Conservation (phyloP, 78 protist species). For the Chrysochromulina tobinii region DNA sequence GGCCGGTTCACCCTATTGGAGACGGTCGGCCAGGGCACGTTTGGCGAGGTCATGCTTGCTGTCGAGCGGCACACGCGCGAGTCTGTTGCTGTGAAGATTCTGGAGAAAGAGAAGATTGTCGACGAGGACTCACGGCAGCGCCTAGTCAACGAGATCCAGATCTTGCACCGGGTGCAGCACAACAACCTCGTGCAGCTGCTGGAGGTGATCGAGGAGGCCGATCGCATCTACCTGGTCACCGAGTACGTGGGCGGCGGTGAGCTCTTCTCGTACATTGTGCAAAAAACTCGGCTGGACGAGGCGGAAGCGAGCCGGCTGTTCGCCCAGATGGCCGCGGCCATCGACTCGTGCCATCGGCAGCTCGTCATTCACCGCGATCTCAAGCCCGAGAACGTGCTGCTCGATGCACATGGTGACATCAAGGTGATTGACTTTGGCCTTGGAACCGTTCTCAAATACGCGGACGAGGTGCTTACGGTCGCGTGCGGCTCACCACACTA, state of each 20-base stretch:
- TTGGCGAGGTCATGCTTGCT: constrained; percentile 74
- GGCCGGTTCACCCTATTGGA: constrained; percentile 39
- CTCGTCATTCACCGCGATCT: constrained; percentile 1
- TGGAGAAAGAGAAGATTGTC: constrained; percentile 80
- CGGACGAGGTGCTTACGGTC: constrained; percentile 90
- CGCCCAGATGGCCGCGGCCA: constrained; percentile 9
- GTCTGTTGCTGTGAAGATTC: constrained; percentile 91
- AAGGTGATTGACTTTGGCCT: constrained; percentile 95
- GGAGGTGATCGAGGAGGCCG: constrained; percentile 87
- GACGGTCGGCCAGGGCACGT: constrained; percentile 75
- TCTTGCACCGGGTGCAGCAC: constrained; percentile 89
- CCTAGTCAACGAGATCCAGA: constrained; percentile 87
- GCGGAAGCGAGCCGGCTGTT: neutral
- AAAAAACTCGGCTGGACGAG: constrained; percentile 57
- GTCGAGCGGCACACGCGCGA: constrained; percentile 67
- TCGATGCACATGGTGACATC: neutral
- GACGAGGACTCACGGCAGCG: constrained; percentile 79
- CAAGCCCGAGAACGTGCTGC: constrained; percentile 23
- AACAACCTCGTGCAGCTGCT: constrained; percentile 89
- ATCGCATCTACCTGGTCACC: constrained; percentile 91
- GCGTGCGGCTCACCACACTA: constrained; percentile 96
- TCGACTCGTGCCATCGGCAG: neutral
- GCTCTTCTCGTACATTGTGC: constrained; percentile 91
- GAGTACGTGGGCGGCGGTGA: constrained; percentile 96
- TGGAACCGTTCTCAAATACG: constrained; percentile 79